Evolutionary conservation across 495 filamentous ascomycete genomes (phyloP), one percentile per base, ranked within the genome.

Genomic region (Amorphotheca resinae): DNA sequence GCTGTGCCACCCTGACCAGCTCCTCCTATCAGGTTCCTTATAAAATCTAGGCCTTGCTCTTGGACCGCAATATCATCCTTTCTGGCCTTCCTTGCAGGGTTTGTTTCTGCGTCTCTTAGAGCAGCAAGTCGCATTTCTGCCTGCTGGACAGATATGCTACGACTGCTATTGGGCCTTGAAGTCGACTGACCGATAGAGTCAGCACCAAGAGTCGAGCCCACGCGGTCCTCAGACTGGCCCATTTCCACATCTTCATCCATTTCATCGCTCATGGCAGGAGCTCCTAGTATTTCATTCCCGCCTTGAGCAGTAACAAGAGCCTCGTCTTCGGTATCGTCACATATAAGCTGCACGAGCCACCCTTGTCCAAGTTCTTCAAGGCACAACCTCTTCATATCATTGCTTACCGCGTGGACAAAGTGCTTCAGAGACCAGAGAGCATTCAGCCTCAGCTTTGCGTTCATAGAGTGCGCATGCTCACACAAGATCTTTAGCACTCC

Each of bases 401-500:
- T 76, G 17, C 72, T 64, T 1, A 81, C 72, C 22, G 72, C 70
- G 33, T 76, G 68, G 5, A 91, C 79, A 22, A 95, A 62, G 60
- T 95, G 84, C 54, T 95, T 96, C 35, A 98, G 66, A 15, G 86
- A 87, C 91, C 91, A 96, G 8, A 98, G 60, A 7, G 86, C 83
- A 48, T 86, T 83, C 9, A 91, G 67, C 34, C 82, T 73, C 31
- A 96, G 60, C 18, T 74, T 75, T 4, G 77, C 67, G 53, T 85
- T 79, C 42, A 70, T 63, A 2, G 82, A 87, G 58, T 82, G 83
- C 0, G 87, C 87, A 56, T 94, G 84, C 52, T 84, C 76, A 50
- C 86, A 93, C 3, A 96, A 62, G 3, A 80, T 72, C 38, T 78
- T 79, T 32, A 93, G 63, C 8, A 86, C 73, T n/a, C 86, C 87